Percentiles rank a stretch among this genome's conserved stretches.
Evolutionary conservation across 1,284 basidiomycete genomes (phyloP).

Genomic region (Microbotryomycetes sp.): DNA sequence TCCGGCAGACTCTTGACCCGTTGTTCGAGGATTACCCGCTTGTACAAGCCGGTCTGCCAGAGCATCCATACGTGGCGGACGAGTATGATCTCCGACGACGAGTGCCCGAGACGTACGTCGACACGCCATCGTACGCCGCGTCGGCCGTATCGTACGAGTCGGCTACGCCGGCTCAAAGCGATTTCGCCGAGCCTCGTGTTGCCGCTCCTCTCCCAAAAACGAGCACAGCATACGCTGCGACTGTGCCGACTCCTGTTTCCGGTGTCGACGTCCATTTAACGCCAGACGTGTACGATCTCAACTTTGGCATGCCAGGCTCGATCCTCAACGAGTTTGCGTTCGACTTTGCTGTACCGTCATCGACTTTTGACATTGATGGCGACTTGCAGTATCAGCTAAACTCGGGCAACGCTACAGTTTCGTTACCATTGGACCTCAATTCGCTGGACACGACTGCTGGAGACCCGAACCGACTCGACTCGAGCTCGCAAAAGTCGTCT

Average conservation of each 20-base stretch:
- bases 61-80: neutral
- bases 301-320: neutral
- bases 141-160: neutral
- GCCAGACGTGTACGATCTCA: neutral
- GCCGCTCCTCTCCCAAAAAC: neutral
- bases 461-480: too few species aligned
- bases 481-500: too few species aligned
- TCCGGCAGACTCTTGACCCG: neutral
- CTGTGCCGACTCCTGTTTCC: neutral
- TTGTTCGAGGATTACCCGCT: neutral
- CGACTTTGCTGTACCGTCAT: neutral
- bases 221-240: neutral
- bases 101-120: neutral
- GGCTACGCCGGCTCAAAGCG: neutral
- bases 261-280: neutral
- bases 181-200: neutral
- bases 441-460: too few species aligned
- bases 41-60: neutral
- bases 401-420: neutral
- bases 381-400: neutral
- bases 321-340: neutral
- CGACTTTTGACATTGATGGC: neutral
- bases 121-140: neutral
- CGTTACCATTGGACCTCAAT: neutral
- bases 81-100: neutral